Evolutionary conservation across 1,284 basidiomycete genomes (phyloP), one percentile per base, ranked within the genome.

Genomic region (Ustilago hordei): DNA sequence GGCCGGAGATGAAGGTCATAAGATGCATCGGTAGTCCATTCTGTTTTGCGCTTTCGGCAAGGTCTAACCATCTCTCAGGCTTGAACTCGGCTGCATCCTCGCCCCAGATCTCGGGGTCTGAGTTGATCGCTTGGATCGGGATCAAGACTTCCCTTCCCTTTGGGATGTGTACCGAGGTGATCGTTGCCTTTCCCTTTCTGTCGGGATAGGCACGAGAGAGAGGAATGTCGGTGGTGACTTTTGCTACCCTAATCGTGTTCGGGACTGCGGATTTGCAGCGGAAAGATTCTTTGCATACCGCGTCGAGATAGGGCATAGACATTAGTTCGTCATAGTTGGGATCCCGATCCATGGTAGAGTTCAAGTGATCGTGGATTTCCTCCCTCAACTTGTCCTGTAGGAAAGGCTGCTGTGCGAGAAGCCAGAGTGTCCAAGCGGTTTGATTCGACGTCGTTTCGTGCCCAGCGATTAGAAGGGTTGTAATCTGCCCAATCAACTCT

Each of bases 381-480:
- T 36, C 74, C 3, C 85, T 75, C 8, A 86, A 60, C n/a, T 69
- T 72, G 2, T 50, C 28, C 53, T 85, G 82, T 2, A 80, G 35
- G 2, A 48, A 15, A 0, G 64, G 78, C 17, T 84, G 50, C 3
- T 74, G 39, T 1, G 81, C 69, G 1, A 85, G 71, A 1, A 78
- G 41, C 50, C 66, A 69, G 0, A 86, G 64, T 8, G 83, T 77
- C 85, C 85, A 86, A 2, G 70, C 60, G 12, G 80, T 74, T 41
- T 82, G 82, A 9, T 81, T 81, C 7, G 81, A 74, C 3, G 84
- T 81, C 2, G 84, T 84, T 56, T 86, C 85, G 71, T 85, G 83
- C 0, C 84, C 84, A 3, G 80, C 81, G 28, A 85, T 84, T 4
- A 84, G 71, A 17, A 85, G 70, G 0, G 82, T 84, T 5, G 81